Evolutionary conservation across 208 protist genomes (phyloP), one percentile per base, ranked within the genome.

Genomic region (Acanthamoeba quina): DNA sequence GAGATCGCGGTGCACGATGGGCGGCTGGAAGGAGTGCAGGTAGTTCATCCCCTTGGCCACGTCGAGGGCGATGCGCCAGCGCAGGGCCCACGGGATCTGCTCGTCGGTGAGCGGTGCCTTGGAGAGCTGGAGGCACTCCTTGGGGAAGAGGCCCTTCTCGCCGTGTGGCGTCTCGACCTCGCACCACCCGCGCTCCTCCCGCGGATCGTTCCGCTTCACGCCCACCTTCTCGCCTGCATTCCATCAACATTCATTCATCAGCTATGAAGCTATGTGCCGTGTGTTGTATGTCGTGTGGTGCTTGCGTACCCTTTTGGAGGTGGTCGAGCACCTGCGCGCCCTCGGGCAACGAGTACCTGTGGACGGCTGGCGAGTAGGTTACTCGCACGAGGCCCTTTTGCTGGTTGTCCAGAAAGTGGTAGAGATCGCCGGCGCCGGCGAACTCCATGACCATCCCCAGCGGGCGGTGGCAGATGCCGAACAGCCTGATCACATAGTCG

Each of bases 381-480:
- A 52, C 11, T 4, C 72, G 72, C 26, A 80, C 44, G 72, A 80
- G 17, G 31, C 41, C 72, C 44, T 52, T 82, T 41, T 82, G 72
- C 7, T 54, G 72, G 44, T 54, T 82, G 41, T 82, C 41, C 9
- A 96, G 29, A 34, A 85, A 49, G 74, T 90, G 86, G 37, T 95
- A 90, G 24, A 96, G 88, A 83, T 96, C 92, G 49, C 95, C 95
- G 31, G 62, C 34, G 11, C 83, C 54, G 0, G 94, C 85, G 64
- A 80, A 96, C 74, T 96, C 95, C 95, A 96, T 96, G n/a, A 96
- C 83, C 89, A 96, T 96, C 26, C 80, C 34, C 24, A 94, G 89
- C 60, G 95, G 95, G n/a, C 85, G 93, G 54, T 92, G 60, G 62
- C 89, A 94, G 5, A 95, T 47, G 91, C 95, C 95, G 34, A 78